Conservation (phyloP, 2,329 filamentous ascomycete genomes). For the Fusarium begoniae region DNA sequence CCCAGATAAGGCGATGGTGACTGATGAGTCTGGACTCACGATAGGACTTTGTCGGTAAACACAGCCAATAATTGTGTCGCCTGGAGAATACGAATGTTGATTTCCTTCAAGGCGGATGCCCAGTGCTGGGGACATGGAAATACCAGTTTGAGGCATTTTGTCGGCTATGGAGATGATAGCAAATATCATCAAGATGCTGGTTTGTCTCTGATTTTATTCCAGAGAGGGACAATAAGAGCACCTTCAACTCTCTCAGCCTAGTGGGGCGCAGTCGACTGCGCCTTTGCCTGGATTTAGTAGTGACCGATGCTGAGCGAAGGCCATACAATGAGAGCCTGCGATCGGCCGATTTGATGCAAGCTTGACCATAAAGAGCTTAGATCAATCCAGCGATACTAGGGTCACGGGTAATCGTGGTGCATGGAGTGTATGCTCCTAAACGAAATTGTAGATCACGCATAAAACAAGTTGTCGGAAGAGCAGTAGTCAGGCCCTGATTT, state of each 20-base stretch:
- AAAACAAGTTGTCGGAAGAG: neutral
- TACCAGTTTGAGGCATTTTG: constrained; percentile 8
- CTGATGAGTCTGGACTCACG: constrained; percentile 36
- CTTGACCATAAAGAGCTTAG: neutral
- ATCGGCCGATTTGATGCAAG: neutral
- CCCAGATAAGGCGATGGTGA: constrained; percentile 39
- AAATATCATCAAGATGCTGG: neutral
- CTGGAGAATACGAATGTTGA: constrained; percentile 19
- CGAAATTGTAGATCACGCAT: neutral
- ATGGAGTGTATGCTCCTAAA: neutral
- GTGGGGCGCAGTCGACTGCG: neutral
- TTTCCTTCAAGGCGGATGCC: constrained; percentile 24
- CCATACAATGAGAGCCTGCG: neutral
- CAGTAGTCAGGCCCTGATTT: neutral
- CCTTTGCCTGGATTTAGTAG: neutral
- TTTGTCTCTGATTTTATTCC: neutral
- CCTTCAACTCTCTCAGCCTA: neutral
- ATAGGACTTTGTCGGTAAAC: constrained; percentile 35
- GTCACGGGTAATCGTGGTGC: neutral
- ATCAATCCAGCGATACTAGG: neutral
- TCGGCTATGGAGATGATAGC: neutral
- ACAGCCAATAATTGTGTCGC: constrained; percentile 43
- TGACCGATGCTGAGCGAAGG: neutral
- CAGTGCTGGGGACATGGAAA: neutral
- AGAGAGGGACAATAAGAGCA: neutral